Conservation (phyloP, 2,329 filamentous ascomycete genomes). For the Diaporthe ampelina region DNA sequence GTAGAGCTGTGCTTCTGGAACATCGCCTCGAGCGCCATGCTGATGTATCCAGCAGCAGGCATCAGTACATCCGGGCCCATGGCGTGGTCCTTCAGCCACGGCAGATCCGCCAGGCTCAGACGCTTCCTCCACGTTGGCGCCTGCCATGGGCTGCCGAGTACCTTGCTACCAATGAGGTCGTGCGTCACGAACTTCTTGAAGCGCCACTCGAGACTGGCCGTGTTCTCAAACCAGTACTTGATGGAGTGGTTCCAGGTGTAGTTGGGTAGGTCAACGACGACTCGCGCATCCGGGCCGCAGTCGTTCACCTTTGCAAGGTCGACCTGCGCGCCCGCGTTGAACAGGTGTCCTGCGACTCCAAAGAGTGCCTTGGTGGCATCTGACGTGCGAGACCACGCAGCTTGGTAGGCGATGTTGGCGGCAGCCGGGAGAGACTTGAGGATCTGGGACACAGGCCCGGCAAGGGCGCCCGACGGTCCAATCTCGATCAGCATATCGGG, state of each 20-base stretch:
- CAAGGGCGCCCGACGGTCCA: conserved; percentile 48
- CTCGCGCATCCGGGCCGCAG: no score
- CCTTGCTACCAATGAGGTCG: conserved; percentile 55
- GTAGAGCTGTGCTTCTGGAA: conserved; percentile 53
- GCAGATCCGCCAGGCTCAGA: no score
- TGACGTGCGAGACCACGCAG: background rate
- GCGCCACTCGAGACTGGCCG: conserved; percentile 48
- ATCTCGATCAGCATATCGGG: conserved; percentile 45
- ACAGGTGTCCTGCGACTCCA: background rate
- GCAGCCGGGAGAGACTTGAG: conserved; percentile 23
- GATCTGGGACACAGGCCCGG: conserved; percentile 48
- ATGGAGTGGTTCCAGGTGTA: conserved; percentile 41
- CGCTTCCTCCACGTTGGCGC: conserved; percentile 43
- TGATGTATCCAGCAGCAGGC: conserved; percentile 43
- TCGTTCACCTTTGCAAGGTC: background rate
- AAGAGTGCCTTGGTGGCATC: background rate
- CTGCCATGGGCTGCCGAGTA: conserved; percentile 48
- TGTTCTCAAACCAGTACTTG: conserved; percentile 35
- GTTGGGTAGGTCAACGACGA: conserved; percentile 17
- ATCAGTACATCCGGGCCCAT: conserved; percentile 39
- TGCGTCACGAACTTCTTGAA: conserved; percentile 52
- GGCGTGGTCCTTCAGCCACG: no score
- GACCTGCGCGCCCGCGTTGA: background rate
- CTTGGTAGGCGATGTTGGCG: background rate
- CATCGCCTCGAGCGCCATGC: conserved; percentile 43